phyloP scores from a whole-genome alignment of 495 filamentous ascomycete genomes.

The Elaphomyces granulatus region DNA sequence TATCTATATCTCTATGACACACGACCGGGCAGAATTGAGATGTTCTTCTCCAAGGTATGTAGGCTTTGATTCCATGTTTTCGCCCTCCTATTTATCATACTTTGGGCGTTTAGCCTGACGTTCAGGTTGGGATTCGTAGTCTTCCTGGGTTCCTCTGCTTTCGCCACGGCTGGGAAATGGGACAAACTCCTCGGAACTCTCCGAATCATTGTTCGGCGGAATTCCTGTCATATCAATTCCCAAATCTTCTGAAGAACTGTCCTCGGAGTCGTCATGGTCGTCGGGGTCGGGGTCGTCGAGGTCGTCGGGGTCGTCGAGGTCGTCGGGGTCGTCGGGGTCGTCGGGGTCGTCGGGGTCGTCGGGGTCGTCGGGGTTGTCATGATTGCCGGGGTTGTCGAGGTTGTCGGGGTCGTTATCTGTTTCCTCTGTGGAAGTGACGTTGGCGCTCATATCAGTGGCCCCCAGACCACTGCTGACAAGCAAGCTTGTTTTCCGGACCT shows the following conservation, averaged over 20 bases:
- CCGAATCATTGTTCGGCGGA: too few relatives aligned
- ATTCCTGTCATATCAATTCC: too few relatives aligned
- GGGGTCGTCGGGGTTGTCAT: slow-evolving; percentile 4
- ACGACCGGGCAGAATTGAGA: too few relatives aligned
- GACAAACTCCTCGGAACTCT: slow-evolving; percentile 10
- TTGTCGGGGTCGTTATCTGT: slow-evolving; percentile 11
- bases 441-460: slow-evolving; percentile 3
- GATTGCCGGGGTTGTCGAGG: too few relatives aligned
- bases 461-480: slow-evolving; percentile 7
- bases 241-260: background rate
- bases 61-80: too few relatives aligned
- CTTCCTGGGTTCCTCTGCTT: slow-evolving; percentile 13
- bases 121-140: slow-evolving; percentile 10
- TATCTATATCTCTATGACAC: too few relatives aligned
- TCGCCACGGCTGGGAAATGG: slow-evolving; percentile 11
- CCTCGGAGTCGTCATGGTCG: slow-evolving; percentile 4
- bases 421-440: slow-evolving; percentile 9
- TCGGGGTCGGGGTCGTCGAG: slow-evolving; percentile 1
- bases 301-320: background rate
- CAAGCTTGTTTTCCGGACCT: slow-evolving; percentile 21
- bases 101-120: slow-evolving; percentile 7
- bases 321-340: background rate
- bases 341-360: slow-evolving; percentile 2
- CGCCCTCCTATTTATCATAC: slow-evolving; percentile 1
- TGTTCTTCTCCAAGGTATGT: too few relatives aligned